These are phyloP conservation scores for Tanacetum coccineum DNA, from an alignment of 129 eudicot genomes.

Conservation along the genomic window DNA sequence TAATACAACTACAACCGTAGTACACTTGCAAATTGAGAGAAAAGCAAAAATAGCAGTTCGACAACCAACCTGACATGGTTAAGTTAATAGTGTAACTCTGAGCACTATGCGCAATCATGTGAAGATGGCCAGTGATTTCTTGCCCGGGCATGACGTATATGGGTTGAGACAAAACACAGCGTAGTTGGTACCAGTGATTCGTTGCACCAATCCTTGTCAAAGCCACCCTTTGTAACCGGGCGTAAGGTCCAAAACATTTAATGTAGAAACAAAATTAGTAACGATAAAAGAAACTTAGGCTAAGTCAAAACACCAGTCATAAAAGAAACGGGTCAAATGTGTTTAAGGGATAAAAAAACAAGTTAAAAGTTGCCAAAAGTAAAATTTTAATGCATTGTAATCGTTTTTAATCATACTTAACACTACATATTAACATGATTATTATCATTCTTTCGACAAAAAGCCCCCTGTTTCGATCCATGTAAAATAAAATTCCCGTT, in stretches of 20 bases:
- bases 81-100: slow-evolving; percentile 88
- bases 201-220: slow-evolving; percentile 95
- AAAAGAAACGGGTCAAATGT: neutral
- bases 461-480: neutral
- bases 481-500: neutral
- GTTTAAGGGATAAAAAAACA: neutral
- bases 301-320: too few species aligned
- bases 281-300: too few species aligned
- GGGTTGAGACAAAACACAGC: slow-evolving; percentile 90
- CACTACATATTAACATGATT: neutral
- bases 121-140: slow-evolving; percentile 86
- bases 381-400: neutral
- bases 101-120: slow-evolving; percentile 88
- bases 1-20: too few species aligned
- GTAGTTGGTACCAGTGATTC: slow-evolving; percentile 95
- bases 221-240: slow-evolving; percentile 92
- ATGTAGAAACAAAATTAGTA: neutral
- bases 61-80: slow-evolving; percentile 77
- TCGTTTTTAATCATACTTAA: neutral
- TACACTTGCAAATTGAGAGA: neutral
- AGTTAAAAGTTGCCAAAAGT: neutral
- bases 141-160: slow-evolving; percentile 96
- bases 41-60: neutral
- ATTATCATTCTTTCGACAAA: neutral
- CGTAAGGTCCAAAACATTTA: slow-evolving; percentile 29